These are phyloP conservation scores for Tylopilus sp. DNA, from an alignment of 1,284 basidiomycete genomes.

Conservation along the genomic window DNA sequence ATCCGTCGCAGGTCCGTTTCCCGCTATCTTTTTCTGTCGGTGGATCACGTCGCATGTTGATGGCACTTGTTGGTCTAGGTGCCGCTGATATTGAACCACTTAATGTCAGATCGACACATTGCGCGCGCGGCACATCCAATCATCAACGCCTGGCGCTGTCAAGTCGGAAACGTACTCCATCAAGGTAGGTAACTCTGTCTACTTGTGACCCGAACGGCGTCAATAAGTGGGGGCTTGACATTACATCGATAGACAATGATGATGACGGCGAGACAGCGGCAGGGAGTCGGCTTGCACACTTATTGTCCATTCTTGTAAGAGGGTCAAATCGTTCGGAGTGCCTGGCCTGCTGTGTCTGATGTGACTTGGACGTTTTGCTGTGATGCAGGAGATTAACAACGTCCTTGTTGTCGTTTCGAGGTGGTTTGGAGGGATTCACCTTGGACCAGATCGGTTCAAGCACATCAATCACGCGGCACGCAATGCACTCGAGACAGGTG, in stretches of 20 bases:
- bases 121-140: slow-evolving; percentile 81
- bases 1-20: slow-evolving; percentile 63
- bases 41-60: background rate
- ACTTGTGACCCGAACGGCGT: background rate
- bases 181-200: slow-evolving; percentile 50
- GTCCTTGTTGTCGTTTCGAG: slow-evolving; percentile 82
- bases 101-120: slow-evolving; percentile 70
- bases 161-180: slow-evolving; percentile 59
- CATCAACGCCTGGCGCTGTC: slow-evolving; percentile 85
- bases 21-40: background rate
- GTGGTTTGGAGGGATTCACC: slow-evolving; percentile 74
- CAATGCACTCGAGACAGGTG: slow-evolving; percentile 79
- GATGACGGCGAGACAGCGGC: slow-evolving; percentile 92
- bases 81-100: slow-evolving; percentile 62
- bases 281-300: slow-evolving; percentile 79
- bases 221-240: slow-evolving; percentile 1
- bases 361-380: background rate
- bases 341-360: background rate
- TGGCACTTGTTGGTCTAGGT: slow-evolving; percentile 43
- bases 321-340: background rate
- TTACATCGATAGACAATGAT: slow-evolving; percentile 67
- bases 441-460: slow-evolving; percentile 88
- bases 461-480: slow-evolving; percentile 88
- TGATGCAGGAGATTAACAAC: slow-evolving; percentile 63
- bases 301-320: slow-evolving; percentile 79